Evolutionary conservation across 2,329 filamentous ascomycete genomes (phyloP), one percentile per base, ranked within the genome.

Genomic region (Pestalotiopsis sp.): DNA sequence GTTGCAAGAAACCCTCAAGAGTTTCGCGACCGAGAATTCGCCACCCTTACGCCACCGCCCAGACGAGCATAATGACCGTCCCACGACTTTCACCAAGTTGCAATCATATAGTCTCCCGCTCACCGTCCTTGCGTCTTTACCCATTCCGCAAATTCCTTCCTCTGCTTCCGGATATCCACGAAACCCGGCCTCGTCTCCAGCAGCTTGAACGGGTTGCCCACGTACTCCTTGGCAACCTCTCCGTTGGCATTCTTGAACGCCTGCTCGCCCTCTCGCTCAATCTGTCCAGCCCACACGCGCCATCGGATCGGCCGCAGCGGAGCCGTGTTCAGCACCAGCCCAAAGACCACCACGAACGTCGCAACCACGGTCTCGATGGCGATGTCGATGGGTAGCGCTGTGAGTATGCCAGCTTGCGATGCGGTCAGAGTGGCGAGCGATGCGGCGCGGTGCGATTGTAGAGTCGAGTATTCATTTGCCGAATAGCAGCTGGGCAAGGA

Each of bases 161-260:
- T 88, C 82, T 94, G 87, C 79, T 90, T 92, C 80, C 94, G 90
- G 71, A 98, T 93, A 82, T 99, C 93, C 82, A 94, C 87, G 76
- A 98, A 99, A 1, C 93, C 91, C 61, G 91, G 89, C 73, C 96
- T 85, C 69, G 93, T 91, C 81, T 98, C 95, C 70, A 98, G 80
- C 60, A 89, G 85, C 64, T 84, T 86, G 79, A 95, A 98, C 5
- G 95, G 94, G 77, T 97, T 97, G 17, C 92, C 92, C 13, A 88
- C 82, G 71, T 86, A 92, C 70, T 91, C 89, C 78, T 89, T 91
- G 76, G 93, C 90, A 45, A 92, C 89, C 75, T 92, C 87, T 36
- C 91, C 90, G 69, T 85, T 82, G 73, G 82, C 84, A 73, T 85
- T 81, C 70, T 85, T 80, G 75, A 90, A 89, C 38, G 88, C 85